Evolutionary conservation across 805 yeast genomes (phyloP), one percentile per base, ranked within the genome.

Genomic region (Nakazawaea populi): DNA sequence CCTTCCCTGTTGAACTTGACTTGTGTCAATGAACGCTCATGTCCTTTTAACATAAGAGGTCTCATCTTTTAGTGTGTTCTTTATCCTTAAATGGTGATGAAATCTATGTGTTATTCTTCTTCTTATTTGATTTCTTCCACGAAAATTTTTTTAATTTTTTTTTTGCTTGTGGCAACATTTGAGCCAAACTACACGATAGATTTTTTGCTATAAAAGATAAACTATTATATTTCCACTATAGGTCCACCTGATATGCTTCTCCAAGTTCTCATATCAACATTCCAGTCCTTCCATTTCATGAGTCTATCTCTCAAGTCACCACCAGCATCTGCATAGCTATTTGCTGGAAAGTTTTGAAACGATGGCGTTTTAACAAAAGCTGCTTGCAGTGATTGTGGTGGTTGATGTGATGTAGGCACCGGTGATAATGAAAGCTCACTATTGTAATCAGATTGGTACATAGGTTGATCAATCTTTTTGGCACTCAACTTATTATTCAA

Each of bases 21-120:
- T 76, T 94, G 98, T 46, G 98, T 91, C 61, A 94, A 75, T 58
- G 98, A 89, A 80, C 99, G 96, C 74, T 89, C 96, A 73, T 94
- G 99, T 54, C 98, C 98, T 78, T 87, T 87, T 62, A 86, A 74
- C 75, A 83, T 64, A 58, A 82, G 69, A 53, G 87, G 87, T 77
- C 86, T 81, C 86, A 82, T 81, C 29, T 14, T 32, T 11, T 29
- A 24, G 14, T 54, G 43, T 9, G 49, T 39, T 14, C 51, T 35
- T 3, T 57, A 48, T 10, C 52, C 32, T 4, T 61, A n/a, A 9
- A 32, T 32, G 11, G 11, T 32, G 11, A 32, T 32, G 11, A 32
- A 32, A 9, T 54, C 10, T 42, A 44, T 12, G 53, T 55, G 28
- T 60, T 49, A 12, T 60, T 27, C 35, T 59, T 59, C 48, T 48